Base-by-base conservation (phyloP, 2,329 filamentous ascomycete species). In the Fusarium scirpi region DNA sequence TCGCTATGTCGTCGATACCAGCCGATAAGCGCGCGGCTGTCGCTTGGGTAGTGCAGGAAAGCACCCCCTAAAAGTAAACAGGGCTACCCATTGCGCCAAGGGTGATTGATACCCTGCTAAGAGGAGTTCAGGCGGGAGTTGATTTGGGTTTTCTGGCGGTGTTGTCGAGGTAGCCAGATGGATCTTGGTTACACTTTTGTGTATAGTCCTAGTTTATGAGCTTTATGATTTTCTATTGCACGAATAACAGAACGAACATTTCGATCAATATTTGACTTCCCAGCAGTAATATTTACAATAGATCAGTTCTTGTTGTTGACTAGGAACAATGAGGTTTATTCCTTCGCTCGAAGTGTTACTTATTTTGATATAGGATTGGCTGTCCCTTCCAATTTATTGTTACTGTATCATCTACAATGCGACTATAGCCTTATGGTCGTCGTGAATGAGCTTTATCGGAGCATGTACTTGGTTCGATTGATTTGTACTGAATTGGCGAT, bases 1-100 rank as follows among this genome's bases (percentile, higher is more conserved):
- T 61, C 87, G 92, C 73, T 94, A 93, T 77, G 92, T 95, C 63
- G 85, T 95, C 65, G 93, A 95, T 80, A 93, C 89, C 29, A 89
- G 86, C 80, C 87, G 85, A 80, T 91, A 87, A 69, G 70, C 69
- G 70, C 58, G 68, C 64, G 68, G 64, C 68, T 69, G 46, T 65
- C 64, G 44, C 47, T 58, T 53, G 64, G 64, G 68, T 12, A 62
- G 57, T 69, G 56, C 56, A 27, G 63, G 22, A 64, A 49, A 57
- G 57, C 65, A 63, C 25, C 12, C 32, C 57, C 44, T 22, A 44
- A 56, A 67, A 61, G 62, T 48, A 48, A 52, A 46, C 49, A 68
- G 70, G 72, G 68, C 45, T 69, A 59, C 66, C 65, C 62, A 64
- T 66, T 58, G 57, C 69, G 69, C 69, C 68, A 62, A 67, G 62